A percentile compares a stretch with the other conserved stretches of the same genome.
Evolutionary conservation across 257 asterid species (phyloP).

Genomic region (Penstemon davidsonii): DNA sequence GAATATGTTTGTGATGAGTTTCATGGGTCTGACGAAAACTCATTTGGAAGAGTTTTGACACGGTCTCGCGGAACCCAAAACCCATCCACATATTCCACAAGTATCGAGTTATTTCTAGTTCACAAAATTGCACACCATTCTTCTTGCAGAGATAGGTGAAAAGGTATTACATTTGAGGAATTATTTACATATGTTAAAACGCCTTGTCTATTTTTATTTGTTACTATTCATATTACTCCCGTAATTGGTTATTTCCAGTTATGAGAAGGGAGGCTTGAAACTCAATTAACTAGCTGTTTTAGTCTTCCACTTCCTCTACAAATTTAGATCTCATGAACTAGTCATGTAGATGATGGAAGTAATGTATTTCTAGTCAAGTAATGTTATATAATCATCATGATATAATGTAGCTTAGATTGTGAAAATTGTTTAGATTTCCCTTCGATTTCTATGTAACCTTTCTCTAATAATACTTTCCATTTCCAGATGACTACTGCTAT

Average conservation of each 20-base stretch:
- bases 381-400: background rate
- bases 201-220: background rate
- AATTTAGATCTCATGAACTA: background rate
- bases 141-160: background rate
- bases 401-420: background rate
- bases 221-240: background rate
- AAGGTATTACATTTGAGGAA: background rate
- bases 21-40: no score
- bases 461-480: constrained; percentile 18
- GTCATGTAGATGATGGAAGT: background rate
- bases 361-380: background rate
- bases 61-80: no score
- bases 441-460: background rate
- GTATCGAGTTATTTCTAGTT: background rate
- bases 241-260: background rate
- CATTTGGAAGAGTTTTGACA: no score
- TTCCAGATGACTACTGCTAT: constrained; percentile 82
- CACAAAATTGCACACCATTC: background rate
- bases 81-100: background rate
- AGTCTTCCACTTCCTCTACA: background rate
- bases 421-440: background rate
- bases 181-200: background rate
- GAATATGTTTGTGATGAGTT: no score
- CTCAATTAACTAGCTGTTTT: background rate
- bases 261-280: background rate